Percentiles rank a stretch among this genome's conserved stretches.
These are phyloP conservation scores for Lachnum nothofagi DNA, from an alignment of 2,329 filamentous ascomycete species.

Conservation along the genomic window DNA sequence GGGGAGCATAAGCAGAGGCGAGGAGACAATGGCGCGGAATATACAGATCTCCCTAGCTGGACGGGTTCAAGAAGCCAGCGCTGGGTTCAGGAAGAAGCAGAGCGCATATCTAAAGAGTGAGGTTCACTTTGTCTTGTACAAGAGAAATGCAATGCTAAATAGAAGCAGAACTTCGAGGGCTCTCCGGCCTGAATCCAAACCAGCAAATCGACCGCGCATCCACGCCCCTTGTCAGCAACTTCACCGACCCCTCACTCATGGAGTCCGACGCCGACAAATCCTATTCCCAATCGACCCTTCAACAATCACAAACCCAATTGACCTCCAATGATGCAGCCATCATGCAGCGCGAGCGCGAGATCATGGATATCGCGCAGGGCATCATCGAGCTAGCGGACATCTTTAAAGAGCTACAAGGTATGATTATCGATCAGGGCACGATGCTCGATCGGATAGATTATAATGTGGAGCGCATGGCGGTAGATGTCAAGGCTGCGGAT, in stretches of 20 bases:
- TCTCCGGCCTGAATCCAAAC: slow-evolving; percentile 53
- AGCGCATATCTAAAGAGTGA: slow-evolving; percentile 93
- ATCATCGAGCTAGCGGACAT: slow-evolving; percentile 97
- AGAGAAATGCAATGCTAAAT: slow-evolving; percentile 14
- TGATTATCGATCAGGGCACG: slow-evolving; percentile 90
- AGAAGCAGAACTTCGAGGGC: slow-evolving; percentile 62
- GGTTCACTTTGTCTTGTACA: slow-evolving; percentile 18
- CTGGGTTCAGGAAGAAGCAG: slow-evolving; percentile 93
- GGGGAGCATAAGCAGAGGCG: slow-evolving; percentile 69
- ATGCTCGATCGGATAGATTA: slow-evolving; percentile 95
- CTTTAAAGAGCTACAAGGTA: slow-evolving; percentile 90
- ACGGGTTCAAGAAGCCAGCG: slow-evolving; percentile 85
- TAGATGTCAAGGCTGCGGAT: slow-evolving; percentile 85
- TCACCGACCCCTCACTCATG: slow-evolving; percentile 79
- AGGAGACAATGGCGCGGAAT: slow-evolving; percentile 94
- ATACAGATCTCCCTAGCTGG: slow-evolving; percentile 87
- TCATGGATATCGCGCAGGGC: slow-evolving; percentile 94
- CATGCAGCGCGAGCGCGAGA: slow-evolving; percentile 87
- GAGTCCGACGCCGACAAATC: slow-evolving; percentile 92
- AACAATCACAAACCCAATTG: slow-evolving; percentile 60
- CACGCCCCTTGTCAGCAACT: slow-evolving; percentile 49
- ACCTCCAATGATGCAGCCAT: slow-evolving; percentile 79
- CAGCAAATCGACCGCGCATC: slow-evolving; percentile 48
- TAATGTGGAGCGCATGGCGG: slow-evolving; percentile 93
- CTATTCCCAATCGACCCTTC: slow-evolving; percentile 83